Evolutionary conservation across 2,329 filamentous ascomycete species (phyloP).

Genomic region (Apiospora phragmitis): DNA sequence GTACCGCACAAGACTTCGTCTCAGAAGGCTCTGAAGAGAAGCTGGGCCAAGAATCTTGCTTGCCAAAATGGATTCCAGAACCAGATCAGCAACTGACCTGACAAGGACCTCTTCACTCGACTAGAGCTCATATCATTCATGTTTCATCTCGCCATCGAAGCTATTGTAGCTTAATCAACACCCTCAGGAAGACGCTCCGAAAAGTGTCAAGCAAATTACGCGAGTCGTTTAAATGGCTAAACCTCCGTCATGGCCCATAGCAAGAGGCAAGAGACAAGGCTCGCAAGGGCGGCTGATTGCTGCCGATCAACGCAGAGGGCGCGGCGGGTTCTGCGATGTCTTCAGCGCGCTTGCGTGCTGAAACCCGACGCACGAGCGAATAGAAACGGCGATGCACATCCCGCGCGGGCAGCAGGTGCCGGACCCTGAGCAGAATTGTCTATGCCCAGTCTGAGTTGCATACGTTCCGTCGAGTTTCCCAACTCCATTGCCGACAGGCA

Average conservation of each 20-base stretch:
- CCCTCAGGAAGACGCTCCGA: not conserved
- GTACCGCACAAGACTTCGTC: not conserved
- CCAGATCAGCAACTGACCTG: not conserved
- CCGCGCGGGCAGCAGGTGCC: not conserved
- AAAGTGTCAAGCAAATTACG: not conserved
- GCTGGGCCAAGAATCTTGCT: not conserved
- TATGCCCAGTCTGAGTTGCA: not conserved
- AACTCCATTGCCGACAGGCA: not conserved
- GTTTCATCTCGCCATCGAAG: not conserved
- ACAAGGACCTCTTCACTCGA: not conserved
- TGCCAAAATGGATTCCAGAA: not conserved
- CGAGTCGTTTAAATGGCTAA: too few relatives aligned
- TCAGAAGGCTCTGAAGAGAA: not conserved
- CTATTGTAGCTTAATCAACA: not conserved
- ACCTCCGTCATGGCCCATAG: not conserved
- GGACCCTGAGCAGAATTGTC: not conserved
- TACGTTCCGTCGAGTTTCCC: not conserved
- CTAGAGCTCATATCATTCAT: not conserved
- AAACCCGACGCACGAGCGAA: slow-evolving; percentile 4
- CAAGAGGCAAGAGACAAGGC: not conserved
- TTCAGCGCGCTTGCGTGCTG: not conserved
- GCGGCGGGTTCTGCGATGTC: not conserved
- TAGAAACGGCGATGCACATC: not conserved
- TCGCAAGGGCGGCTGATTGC: not conserved
- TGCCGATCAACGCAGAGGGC: not conserved